Conservation (phyloP, 345 rosid species). For the Dimocarpus longan region DNA sequence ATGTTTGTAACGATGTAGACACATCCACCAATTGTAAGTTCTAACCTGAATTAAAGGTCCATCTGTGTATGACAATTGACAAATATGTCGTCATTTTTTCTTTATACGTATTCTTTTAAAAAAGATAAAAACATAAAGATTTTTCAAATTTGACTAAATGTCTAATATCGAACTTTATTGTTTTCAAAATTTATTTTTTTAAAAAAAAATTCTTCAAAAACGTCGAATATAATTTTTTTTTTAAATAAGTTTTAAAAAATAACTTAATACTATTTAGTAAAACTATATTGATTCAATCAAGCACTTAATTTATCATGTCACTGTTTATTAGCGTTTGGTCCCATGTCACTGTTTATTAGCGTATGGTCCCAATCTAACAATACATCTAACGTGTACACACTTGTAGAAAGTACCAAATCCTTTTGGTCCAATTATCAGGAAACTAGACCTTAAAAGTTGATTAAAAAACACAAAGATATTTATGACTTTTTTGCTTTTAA, state of each 20-base stretch:
- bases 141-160: too few species aligned
- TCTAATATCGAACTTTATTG: too few species aligned
- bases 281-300: too few species aligned
- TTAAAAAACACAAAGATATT: neutral
- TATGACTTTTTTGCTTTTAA: neutral
- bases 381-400: neutral
- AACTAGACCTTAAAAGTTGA: neutral
- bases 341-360: neutral
- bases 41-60: neutral
- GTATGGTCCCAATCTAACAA: neutral
- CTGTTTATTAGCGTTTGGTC: neutral
- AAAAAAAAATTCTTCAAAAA: too few species aligned
- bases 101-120: too few species aligned
- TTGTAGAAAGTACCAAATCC: neutral
- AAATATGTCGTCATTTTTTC: too few species aligned
- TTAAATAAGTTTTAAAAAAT: too few species aligned
- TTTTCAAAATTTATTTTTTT: too few species aligned
- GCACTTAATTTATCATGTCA: neutral
- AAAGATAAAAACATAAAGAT: too few species aligned
- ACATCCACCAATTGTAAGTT: neutral
- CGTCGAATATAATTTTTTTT: too few species aligned
- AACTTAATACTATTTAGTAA: too few species aligned
- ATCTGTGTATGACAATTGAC: neutral
- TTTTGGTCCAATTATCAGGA: slow-evolving; percentile 4
- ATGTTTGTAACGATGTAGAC: neutral